Base-by-base conservation (phyloP, 805 yeast species). In the Kodamaea restingae region DNA sequence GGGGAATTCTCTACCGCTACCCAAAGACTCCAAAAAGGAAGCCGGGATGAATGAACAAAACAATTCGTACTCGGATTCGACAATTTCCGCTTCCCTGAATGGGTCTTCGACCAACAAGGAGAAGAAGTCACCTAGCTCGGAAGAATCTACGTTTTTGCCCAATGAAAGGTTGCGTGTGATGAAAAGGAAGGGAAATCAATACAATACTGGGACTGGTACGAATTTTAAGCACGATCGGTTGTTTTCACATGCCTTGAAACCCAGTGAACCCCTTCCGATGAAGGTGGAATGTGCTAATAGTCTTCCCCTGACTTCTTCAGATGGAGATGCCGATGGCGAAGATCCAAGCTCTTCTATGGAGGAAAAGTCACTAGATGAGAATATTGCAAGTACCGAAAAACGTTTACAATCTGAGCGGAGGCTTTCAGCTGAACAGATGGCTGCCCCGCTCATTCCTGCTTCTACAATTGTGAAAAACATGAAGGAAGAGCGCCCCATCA, bases 121-220 rank as follows among this genome's bases (percentile, higher is more conserved):
- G 11, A 30, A 18, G 17, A 27, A 27, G 31, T 17, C 32, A 18
- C 21, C 32, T 30, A 21, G 8, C 17, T 18, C 20, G 12, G 32
- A 35, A 15, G 31, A 34, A n/a, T 35, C 42, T n/a, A 32, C 44
- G 7, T 56, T 58, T 33, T 28, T 56, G 20, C 63, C 63, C 7
- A 48, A 35, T 33, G 62, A 58, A 42, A 40, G 61, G 17, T 36
- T 56, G 21, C 54, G 55, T 37, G 56, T 54, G 2, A 35, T 55
- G 44, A 56, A 48, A 39, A 42, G 51, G 20, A 55, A 54, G 35
- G 35, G 34, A 7, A 48, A 45, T 43, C 46, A 20, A 21, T 30
- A 30, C 21, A 30, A 17, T 18, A 4, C 34, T 4, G 36, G 29
- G n/a, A 34, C 35, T n/a, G n/a, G n/a, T n/a, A n/a, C n/a, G n/a